Evolutionary conservation across 148 eudicot genomes (phyloP).

Genomic region (Dysphania ambrosioides): DNA sequence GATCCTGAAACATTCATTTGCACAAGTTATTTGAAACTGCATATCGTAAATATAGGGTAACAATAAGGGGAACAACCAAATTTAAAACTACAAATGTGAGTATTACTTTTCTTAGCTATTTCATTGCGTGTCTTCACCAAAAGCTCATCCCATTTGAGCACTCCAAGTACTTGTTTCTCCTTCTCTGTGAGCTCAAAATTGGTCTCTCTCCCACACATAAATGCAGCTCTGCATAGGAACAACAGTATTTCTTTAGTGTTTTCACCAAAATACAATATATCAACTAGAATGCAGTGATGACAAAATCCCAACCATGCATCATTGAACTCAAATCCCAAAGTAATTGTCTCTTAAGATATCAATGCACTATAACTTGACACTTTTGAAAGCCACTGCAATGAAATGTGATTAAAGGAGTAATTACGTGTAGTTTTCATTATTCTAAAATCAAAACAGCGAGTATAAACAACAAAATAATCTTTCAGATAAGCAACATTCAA

Average conservation of each 20-base stretch:
- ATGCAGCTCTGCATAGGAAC: constrained; percentile 73
- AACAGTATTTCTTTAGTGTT: too few relatives aligned
- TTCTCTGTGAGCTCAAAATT: constrained; percentile 71
- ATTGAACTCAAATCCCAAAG: too few relatives aligned
- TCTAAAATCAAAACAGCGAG: too few relatives aligned
- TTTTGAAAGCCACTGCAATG: too few relatives aligned
- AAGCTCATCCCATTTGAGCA: constrained; percentile 75
- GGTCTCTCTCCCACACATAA: constrained; percentile 87
- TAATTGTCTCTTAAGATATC: too few relatives aligned
- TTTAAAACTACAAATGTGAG: background rate
- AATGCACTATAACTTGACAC: too few relatives aligned
- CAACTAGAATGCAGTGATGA: background rate
- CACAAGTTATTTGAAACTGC: background rate
- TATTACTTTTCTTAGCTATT: constrained; percentile 64
- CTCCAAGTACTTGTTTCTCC: constrained; percentile 66
- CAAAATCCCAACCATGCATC: background rate
- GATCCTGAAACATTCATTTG: constrained; percentile 37
- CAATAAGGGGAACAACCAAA: too few relatives aligned
- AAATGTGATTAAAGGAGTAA: too few relatives aligned
- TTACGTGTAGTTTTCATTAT: too few relatives aligned
- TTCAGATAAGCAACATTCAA: too few relatives aligned
- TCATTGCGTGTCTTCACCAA: constrained; percentile 66
- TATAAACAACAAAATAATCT: too few relatives aligned
- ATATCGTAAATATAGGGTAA: background rate
- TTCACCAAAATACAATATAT: background rate